Base-by-base conservation (phyloP, 768 basidiomycete genomes). In the Amyloporia xantha region DNA sequence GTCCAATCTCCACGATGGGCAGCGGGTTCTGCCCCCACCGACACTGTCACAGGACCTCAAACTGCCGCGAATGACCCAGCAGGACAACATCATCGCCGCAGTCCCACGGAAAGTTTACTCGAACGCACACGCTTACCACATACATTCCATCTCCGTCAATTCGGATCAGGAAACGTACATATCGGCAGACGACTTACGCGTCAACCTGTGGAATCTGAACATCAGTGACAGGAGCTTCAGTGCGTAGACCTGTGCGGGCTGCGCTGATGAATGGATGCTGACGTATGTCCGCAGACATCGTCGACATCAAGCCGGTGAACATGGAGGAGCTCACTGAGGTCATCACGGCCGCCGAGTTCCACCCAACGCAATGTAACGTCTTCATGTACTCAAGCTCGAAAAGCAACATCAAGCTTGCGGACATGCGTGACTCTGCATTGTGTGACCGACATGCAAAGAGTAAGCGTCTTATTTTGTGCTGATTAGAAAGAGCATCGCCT, bases 351-450 rank as follows among this genome's bases (percentile, higher is more conserved):
- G 92, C 96, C 41, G 96, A 99, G 70, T 98, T 99, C 70, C 96
- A 98, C 65, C 96, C 96, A 26, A 78, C 82, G 46, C 90, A 95
- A 55, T 98, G 96, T 82, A 98, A 98, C 68, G 74, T 91, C 44
- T 98, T 99, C 75, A 96, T 97, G 93, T 99, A 98, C 68, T 98
- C 95, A 54, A 94, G 91, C 70, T 98, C 96, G 51, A 98, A 98
- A 71, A 95, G 93, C 60, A 98, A 96, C 66, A 97, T 99, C 77
- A 98, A 98, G 72, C 82, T 99, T 50, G 95, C 94, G 19, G 96
- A 99, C 71, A 99, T 99, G 96, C 83, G 96, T 42, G 94, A 97
- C 55, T 91, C 93, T 20, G 96, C 96, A 2, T 71, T 99, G 48
- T 99, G 96, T 69, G 96, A 99, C 67, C 78, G 80, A 57, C 89